These are phyloP conservation scores for Aspergillus neotritici DNA, from an alignment of 2,329 filamentous ascomycete species.

Conservation along the genomic window DNA sequence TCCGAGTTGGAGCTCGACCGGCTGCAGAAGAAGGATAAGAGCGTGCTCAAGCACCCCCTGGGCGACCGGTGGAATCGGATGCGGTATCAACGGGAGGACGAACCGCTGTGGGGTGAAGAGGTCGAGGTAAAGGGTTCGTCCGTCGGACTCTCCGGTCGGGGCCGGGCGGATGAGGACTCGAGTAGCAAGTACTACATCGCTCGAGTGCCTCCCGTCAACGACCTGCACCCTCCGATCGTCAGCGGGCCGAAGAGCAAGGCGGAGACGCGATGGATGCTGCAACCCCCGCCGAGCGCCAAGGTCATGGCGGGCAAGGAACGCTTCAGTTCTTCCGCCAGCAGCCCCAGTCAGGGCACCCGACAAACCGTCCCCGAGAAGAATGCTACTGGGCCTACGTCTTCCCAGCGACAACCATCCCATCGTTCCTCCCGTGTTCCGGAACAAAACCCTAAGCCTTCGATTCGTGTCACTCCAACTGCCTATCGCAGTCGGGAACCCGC, in stretches of 20 bases:
- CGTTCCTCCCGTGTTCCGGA: conserved; percentile 6
- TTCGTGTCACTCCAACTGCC: too few relatives aligned
- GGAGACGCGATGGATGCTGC: conserved; percentile 84
- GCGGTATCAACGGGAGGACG: conserved; percentile 80
- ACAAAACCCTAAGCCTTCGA: background rate
- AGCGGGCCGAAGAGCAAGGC: conserved; percentile 63
- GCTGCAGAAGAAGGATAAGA: conserved; percentile 44
- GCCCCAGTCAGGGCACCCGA: conserved; percentile 13
- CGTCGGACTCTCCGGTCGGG: conserved; percentile 43
- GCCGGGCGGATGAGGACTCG: conserved; percentile 30
- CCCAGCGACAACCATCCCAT: conserved; percentile 10
- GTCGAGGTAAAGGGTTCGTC: conserved; percentile 49
- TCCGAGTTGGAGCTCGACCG: conserved; percentile 20
- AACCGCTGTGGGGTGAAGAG: conserved; percentile 73
- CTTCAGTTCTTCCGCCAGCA: conserved; percentile 18
- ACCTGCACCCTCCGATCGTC: conserved; percentile 79
- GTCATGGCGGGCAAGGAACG: conserved; percentile 80
- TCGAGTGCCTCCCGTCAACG: conserved; percentile 69
- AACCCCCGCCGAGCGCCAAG: conserved; percentile 81
- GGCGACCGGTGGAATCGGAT: conserved; percentile 68
- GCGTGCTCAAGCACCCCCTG: conserved; percentile 30
- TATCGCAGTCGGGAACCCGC: too few relatives aligned
- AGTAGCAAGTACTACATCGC: conserved; percentile 56
- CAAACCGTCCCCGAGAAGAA: conserved; percentile 10
- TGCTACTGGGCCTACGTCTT: background rate